Evolutionary conservation across 257 asterid genomes (phyloP).

Genomic region (Salvia hispanica): DNA sequence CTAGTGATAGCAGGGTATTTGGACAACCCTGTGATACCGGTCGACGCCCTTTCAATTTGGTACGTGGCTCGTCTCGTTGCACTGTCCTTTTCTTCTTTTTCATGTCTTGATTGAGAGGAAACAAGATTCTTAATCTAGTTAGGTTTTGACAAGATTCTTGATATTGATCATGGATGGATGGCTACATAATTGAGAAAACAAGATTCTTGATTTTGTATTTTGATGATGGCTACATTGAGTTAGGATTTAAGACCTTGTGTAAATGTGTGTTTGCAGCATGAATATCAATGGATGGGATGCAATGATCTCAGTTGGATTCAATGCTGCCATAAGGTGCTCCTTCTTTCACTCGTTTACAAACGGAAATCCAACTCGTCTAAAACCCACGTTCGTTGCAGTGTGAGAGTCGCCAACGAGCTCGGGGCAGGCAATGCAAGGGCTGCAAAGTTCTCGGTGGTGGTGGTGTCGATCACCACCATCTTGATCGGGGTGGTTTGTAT

Average conservation of each 20-base stretch:
- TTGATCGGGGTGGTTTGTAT: slow-evolving; percentile 48
- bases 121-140: too few species aligned
- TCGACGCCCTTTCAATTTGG: slow-evolving; percentile 90
- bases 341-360: too few species aligned
- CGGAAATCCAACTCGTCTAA: not conserved
- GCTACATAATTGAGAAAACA: too few species aligned
- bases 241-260: not conserved
- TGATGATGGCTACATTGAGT: not conserved
- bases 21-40: slow-evolving; percentile 70
- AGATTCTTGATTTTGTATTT: too few species aligned
- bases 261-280: slow-evolving; percentile 53
- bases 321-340: slow-evolving; percentile 78
- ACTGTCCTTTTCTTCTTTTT: too few species aligned
- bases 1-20: slow-evolving; percentile 73
- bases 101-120: too few species aligned
- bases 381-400: slow-evolving; percentile 42
- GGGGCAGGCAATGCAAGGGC: slow-evolving; percentile 76
- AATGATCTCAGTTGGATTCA: slow-evolving; percentile 80
- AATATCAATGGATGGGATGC: slow-evolving; percentile 75
- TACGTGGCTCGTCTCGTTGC: slow-evolving; percentile 28
- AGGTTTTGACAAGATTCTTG: too few species aligned
- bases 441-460: slow-evolving; percentile 74
- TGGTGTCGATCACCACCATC: slow-evolving; percentile 65
- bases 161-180: too few species aligned
- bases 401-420: slow-evolving; percentile 82